Evolutionary conservation across 2,329 filamentous ascomycete species (phyloP), one percentile per base, ranked within the genome.

Genomic region (Cercospora sp.): DNA sequence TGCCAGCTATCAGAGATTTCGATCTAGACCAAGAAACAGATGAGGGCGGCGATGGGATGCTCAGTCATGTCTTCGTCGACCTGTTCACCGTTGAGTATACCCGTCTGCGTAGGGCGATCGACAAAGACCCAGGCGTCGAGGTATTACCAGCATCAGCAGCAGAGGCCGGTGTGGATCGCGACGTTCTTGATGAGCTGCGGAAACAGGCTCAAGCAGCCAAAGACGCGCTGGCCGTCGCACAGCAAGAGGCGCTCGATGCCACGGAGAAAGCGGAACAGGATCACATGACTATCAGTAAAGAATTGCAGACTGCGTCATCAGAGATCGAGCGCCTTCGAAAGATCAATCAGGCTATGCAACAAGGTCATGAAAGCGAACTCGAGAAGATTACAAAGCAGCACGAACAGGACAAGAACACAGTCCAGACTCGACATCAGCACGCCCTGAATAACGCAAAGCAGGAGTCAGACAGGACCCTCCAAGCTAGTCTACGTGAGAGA

Each of bases 41-140:
- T 20, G 67, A 73, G 8, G 69, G 60, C 16, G 69, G 69, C 8
- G 72, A 74, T 20, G 70, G 71, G 5, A 68, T 71, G 28, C 63
- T 98, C 71, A 93, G 97, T 73, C 85, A 88, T 58, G 87, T 87
- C 0, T 98, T 97, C 79, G 89, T 99, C 65, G 92, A 97, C 68
- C 97, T 98, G 75, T 88, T 97, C 75, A 97, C 97, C 76, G 94
- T 98, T 75, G 97, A 97, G 77, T 98, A 96, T 77, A 94, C 91
- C 75, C 90, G 94, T 8, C 82, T 97, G 67, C 83, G 90, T 45
- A 88, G 93, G 70, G 91, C 93, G 13, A 92, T 99, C 73, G 95
- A 99, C 79, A 89, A 94, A 69, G 92, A 97, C 70, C 95, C 95
- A 0, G 92, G 90, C 1, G 84, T 96, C 69, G 95, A 99, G 78